Conservation (phyloP, 2,329 filamentous ascomycete species). For the Sporothrix pallida region DNA sequence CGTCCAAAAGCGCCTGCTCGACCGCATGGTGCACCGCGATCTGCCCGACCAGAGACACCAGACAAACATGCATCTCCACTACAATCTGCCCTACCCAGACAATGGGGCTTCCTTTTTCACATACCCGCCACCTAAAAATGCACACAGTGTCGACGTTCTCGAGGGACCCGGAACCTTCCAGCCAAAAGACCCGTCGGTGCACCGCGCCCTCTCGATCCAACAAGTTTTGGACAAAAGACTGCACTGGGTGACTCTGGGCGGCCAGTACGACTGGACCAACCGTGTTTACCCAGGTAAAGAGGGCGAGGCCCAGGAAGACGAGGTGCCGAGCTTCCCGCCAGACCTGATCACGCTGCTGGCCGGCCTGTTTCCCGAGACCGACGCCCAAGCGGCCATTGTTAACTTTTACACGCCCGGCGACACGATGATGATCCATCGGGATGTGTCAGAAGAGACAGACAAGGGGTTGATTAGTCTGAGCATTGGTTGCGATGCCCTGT, state of each 20-base stretch:
- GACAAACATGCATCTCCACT: constrained; percentile 71
- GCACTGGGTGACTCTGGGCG: constrained; percentile 92
- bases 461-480: constrained; percentile 83
- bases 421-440: constrained; percentile 88
- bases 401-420: constrained; percentile 93
- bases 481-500: constrained; percentile 87
- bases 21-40: constrained; percentile 69
- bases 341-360: constrained; percentile 74
- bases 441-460: constrained; percentile 85
- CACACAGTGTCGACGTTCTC: constrained; percentile 58
- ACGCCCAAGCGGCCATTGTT: constrained; percentile 87
- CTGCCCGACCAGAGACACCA: constrained; percentile 73
- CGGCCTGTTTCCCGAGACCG: constrained; percentile 74
- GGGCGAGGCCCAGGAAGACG: constrained; percentile 40
- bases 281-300: constrained; percentile 74
- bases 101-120: constrained; percentile 59
- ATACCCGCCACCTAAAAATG: constrained; percentile 49
- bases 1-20: constrained; percentile 73
- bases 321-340: constrained; percentile 63
- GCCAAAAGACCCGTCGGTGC: constrained; percentile 74
- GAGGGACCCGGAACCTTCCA: constrained; percentile 60
- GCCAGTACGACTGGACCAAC: constrained; percentile 94
- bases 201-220: constrained; percentile 72
- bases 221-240: constrained; percentile 79
- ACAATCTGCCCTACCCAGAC: constrained; percentile 44